A percentile compares a stretch with the other conserved stretches of the same genome.
phyloP scores from a whole-genome alignment of 1,139 yeast genomes.

The Sugiyamaella paludigena region DNA sequence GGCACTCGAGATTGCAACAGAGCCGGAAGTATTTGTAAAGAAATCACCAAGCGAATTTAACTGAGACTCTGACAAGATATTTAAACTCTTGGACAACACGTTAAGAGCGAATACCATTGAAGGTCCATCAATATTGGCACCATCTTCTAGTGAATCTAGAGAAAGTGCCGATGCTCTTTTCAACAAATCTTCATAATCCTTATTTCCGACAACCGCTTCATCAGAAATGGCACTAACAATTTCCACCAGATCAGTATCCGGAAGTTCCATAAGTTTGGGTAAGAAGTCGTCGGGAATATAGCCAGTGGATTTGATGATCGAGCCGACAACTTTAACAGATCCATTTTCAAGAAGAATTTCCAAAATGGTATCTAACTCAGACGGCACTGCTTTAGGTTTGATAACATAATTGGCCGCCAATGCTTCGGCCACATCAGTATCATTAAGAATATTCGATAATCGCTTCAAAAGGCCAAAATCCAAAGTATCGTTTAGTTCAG shows the following conservation, averaged over 20 bases:
- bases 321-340: not conserved
- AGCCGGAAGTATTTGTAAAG: conserved; percentile 3
- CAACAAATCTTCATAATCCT: not conserved
- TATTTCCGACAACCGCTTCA: not conserved
- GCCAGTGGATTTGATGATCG: conserved; percentile 6
- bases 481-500: conserved; percentile 2
- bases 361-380: conserved; percentile 4
- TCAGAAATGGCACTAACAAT: conserved; percentile 4
- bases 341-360: not conserved
- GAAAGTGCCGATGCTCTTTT: conserved; percentile 1
- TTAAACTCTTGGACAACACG: conserved; percentile 4
- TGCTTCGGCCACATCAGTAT: not conserved
- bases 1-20: conserved; percentile 1
- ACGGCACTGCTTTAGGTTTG: not conserved
- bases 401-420: conserved; percentile 3
- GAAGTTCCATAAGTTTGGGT: not conserved
- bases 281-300: conserved; percentile 6
- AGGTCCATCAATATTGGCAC: not conserved
- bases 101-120: not conserved
- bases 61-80: conserved; percentile 2
- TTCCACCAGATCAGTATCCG: not conserved
- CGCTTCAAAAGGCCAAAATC: not conserved
- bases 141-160: not conserved
- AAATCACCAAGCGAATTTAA: not conserved
- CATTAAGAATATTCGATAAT: not conserved